phyloP scores from a whole-genome alignment of 2,329 filamentous ascomycete species.

The Nemania sp. region DNA sequence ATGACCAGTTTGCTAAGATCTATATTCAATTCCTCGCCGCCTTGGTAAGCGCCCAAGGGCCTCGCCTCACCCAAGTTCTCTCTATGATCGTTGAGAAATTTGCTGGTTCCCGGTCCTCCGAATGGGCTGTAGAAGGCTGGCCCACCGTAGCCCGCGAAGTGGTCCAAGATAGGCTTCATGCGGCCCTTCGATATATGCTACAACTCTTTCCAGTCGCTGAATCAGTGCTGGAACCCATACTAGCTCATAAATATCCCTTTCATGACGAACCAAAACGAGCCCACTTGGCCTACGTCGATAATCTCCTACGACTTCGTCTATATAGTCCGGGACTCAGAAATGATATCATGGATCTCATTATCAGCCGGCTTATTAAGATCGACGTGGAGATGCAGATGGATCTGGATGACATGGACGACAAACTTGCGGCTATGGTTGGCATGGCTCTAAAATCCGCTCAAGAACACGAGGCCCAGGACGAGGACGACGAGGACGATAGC shows the following conservation, averaged over 20 bases:
- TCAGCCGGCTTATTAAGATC: constrained; percentile 89
- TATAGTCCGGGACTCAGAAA: constrained; percentile 83
- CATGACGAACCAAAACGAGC: constrained; percentile 79
- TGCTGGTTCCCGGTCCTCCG: constrained; percentile 61
- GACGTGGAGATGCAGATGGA: constrained; percentile 96
- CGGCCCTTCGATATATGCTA: constrained; percentile 79
- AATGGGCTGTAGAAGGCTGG: constrained; percentile 65
- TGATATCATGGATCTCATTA: constrained; percentile 84
- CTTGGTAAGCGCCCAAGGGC: constrained; percentile 84
- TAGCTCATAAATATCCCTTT: constrained; percentile 79
- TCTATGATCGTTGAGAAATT: constrained; percentile 86
- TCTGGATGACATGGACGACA: constrained; percentile 91
- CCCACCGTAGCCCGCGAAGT: constrained; percentile 70
- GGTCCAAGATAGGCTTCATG: constrained; percentile 81
- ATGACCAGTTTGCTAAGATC: constrained; percentile 73
- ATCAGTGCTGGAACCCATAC: constrained; percentile 73
- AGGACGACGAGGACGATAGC: constrained; percentile 67
- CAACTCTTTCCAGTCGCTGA: constrained; percentile 84
- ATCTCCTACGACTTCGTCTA: constrained; percentile 80
- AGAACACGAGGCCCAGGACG: constrained; percentile 63
- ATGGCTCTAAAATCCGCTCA: constrained; percentile 60
- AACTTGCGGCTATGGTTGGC: constrained; percentile 80
- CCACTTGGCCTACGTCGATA: constrained; percentile 90
- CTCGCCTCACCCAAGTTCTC: constrained; percentile 79
- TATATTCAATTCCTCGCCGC: constrained; percentile 77